A percentile compares a stretch with the other conserved stretches of the same genome.
Evolutionary conservation across 768 basidiomycete species (phyloP).

Genomic region (Porpolomopsis calyptriformis): DNA sequence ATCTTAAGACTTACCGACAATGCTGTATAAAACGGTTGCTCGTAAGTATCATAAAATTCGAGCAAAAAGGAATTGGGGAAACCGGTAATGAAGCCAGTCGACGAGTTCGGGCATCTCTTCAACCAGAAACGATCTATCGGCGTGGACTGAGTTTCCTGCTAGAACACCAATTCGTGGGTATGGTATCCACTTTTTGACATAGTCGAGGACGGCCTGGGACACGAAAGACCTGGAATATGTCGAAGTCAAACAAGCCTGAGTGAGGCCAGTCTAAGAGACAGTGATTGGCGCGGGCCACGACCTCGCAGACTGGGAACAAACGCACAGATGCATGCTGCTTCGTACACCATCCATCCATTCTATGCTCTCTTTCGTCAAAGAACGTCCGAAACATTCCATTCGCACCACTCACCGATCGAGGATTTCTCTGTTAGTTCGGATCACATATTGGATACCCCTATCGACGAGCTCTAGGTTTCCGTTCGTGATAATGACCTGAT

Average conservation of each 20-base stretch:
- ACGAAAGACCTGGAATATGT: slow-evolving; percentile 53
- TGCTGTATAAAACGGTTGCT: slow-evolving; percentile 7
- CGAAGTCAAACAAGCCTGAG: slow-evolving; percentile 66
- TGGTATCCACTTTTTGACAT: slow-evolving; percentile 84
- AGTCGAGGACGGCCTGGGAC: slow-evolving; percentile 48
- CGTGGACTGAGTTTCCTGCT: slow-evolving; percentile 85
- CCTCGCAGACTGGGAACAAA: slow-evolving; percentile 1
- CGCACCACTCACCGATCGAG: slow-evolving; percentile 52
- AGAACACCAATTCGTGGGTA: slow-evolving; percentile 48
- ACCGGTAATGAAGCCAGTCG: slow-evolving; percentile 80
- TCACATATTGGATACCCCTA: slow-evolving; percentile 66
- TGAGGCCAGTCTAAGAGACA: slow-evolving; percentile 63
- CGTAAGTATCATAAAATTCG: neutral
- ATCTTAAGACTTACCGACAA: too few relatives aligned
- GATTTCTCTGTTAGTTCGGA: slow-evolving; percentile 56
- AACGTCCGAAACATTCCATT: slow-evolving; percentile 2
- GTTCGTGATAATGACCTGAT: slow-evolving; percentile 76
- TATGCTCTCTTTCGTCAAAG: slow-evolving; percentile 17
- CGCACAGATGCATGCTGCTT: slow-evolving; percentile 67
- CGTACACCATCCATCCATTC: slow-evolving; percentile 86
- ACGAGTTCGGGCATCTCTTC: slow-evolving; percentile 74
- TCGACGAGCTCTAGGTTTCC: slow-evolving; percentile 76
- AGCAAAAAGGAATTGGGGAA: slow-evolving; percentile 7
- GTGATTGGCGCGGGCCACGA: neutral
- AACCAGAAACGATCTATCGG: slow-evolving; percentile 60